These are phyloP conservation scores for Sporobolomyces phaffii DNA, from an alignment of 768 basidiomycete genomes.

Conservation along the genomic window DNA sequence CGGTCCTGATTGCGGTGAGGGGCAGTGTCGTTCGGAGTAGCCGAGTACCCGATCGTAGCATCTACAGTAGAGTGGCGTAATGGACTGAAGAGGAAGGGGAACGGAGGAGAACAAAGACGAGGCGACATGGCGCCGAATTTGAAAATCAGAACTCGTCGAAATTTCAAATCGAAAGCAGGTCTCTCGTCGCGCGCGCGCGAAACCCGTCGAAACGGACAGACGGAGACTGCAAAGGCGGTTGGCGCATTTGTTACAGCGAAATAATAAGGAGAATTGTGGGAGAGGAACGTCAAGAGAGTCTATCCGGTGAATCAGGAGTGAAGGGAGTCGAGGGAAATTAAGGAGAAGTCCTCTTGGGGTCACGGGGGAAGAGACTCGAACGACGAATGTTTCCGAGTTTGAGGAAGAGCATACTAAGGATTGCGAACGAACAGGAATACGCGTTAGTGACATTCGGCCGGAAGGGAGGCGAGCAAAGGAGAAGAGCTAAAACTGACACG, in stretches of 20 bases:
- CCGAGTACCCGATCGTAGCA: not conserved
- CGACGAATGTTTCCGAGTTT: constrained; percentile 92
- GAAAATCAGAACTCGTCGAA: no score
- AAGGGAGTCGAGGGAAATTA: constrained; percentile 49
- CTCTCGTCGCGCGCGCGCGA: no score
- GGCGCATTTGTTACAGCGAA: no score
- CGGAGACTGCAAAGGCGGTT: no score
- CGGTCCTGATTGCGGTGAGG: no score
- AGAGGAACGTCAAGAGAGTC: no score
- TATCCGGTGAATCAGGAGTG: no score
- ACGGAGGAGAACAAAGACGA: not conserved
- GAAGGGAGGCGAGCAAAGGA: not conserved
- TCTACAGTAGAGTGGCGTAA: not conserved
- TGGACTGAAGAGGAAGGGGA: not conserved
- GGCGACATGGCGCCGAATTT: no score
- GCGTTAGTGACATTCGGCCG: not conserved
- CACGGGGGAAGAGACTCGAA: constrained; percentile 89
- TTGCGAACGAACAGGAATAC: not conserved
- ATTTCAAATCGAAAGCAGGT: no score
- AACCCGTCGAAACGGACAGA: no score
- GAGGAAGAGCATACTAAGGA: constrained; percentile 73
- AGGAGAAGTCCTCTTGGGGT: constrained; percentile 89
- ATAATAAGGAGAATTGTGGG: no score
- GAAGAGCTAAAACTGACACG: constrained; percentile 46
- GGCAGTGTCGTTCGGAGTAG: not conserved